A percentile compares a stretch with the other conserved stretches of the same genome.
Conservation (phyloP, 2,329 filamentous ascomycete genomes). For the Tolypocladium sp. region DNA sequence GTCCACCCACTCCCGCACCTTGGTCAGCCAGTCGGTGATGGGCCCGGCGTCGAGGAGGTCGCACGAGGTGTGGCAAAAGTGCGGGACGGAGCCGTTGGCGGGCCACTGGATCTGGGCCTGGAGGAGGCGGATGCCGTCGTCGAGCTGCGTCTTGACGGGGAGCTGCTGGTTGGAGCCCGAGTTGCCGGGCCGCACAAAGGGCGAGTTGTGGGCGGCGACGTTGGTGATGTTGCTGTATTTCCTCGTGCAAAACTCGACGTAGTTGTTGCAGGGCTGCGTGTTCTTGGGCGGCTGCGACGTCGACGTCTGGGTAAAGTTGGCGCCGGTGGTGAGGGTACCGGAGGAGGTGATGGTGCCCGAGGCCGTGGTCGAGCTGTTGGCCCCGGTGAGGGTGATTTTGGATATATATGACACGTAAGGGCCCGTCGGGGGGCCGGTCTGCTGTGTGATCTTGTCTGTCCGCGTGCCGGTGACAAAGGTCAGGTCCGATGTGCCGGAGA, state of each 20-base stretch:
- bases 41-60: slow-evolving; percentile 73
- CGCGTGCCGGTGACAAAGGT: slow-evolving; percentile 27
- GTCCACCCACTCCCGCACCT: slow-evolving; percentile 64
- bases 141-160: slow-evolving; percentile 59
- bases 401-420: slow-evolving; percentile 35
- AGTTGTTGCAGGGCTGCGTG: slow-evolving; percentile 72
- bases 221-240: slow-evolving; percentile 77
- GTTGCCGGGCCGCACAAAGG: slow-evolving; percentile 62
- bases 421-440: slow-evolving; percentile 30
- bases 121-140: slow-evolving; percentile 63
- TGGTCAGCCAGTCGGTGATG: slow-evolving; percentile 62
- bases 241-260: slow-evolving; percentile 65
- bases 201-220: slow-evolving; percentile 72
- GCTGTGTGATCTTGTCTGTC: slow-evolving; percentile 26
- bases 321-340: slow-evolving; percentile 25
- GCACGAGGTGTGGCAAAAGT: slow-evolving; percentile 82
- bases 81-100: slow-evolving; percentile 38
- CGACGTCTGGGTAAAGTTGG: slow-evolving; percentile 29
- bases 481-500: slow-evolving; percentile 21
- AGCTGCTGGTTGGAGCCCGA: slow-evolving; percentile 68
- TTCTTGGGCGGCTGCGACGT: slow-evolving; percentile 45
- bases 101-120: slow-evolving; percentile 56
- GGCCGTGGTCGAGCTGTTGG: slow-evolving; percentile 9
- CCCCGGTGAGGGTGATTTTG: slow-evolving; percentile 30
- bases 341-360: slow-evolving; percentile 22